These are phyloP conservation scores for Saccharomycopsis fodiens DNA, from an alignment of 805 yeast species.

Conservation along the genomic window DNA sequence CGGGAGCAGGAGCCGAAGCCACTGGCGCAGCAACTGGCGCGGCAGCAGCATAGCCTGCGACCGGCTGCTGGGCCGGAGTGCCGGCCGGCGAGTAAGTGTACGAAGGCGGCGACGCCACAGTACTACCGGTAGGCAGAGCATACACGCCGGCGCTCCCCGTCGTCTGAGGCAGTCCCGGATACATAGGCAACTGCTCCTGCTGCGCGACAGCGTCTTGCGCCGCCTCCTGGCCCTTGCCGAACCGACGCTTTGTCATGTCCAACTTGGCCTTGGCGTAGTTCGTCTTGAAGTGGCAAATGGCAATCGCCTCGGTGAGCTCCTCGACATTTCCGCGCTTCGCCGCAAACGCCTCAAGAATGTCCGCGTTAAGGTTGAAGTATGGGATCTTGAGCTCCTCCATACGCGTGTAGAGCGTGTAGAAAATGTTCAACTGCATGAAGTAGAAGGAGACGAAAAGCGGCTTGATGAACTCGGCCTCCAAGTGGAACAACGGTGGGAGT, in stretches of 20 bases:
- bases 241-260: conserved; percentile 75
- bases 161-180: background rate
- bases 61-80: background rate
- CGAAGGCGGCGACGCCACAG: background rate
- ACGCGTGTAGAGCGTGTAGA: conserved; percentile 81
- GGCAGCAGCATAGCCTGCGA: background rate
- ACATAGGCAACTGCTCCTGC: background rate
- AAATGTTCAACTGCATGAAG: conserved; percentile 95
- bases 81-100: background rate
- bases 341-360: conserved; percentile 71
- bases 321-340: conserved; percentile 86
- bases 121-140: background rate
- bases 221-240: conserved; percentile 33
- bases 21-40: background rate
- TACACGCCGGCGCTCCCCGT: background rate
- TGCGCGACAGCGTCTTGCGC: background rate
- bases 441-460: conserved; percentile 92
- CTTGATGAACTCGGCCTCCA: conserved; percentile 87
- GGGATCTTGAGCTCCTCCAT: conserved; percentile 97
- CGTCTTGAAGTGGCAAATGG: conserved; percentile 83
- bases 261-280: conserved; percentile 83
- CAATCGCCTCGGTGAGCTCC: conserved; percentile 81
- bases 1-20: background rate
- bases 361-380: conserved; percentile 81
- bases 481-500: conserved; percentile 75